phyloP scores from a whole-genome alignment of 495 filamentous ascomycete species.

The Aspergillus leporis region DNA sequence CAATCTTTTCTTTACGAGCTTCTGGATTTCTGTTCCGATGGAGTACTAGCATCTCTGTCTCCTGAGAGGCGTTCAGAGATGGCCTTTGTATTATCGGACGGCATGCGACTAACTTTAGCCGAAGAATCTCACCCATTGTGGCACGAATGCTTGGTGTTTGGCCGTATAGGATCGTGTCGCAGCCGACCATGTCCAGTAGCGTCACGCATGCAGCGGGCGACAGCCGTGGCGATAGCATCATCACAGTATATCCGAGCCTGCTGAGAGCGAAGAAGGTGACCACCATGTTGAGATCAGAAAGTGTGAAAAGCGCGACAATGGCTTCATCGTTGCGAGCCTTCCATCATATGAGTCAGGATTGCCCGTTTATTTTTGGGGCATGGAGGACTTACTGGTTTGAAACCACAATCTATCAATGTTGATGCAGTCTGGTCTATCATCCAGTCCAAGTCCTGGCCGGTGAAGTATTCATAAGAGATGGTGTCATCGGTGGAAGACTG shows the following conservation, averaged over 20 bases:
- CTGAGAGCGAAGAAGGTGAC: conserved; percentile 58
- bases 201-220: conserved; percentile 52
- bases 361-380: neutral
- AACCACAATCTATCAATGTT: conserved; percentile 39
- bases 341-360: conserved; percentile 1
- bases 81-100: conserved; percentile 28
- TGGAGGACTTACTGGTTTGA: conserved; percentile 31
- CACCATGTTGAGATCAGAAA: conserved; percentile 57
- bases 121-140: conserved; percentile 44
- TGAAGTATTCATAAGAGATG: conserved; percentile 52
- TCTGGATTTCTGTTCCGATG: conserved; percentile 33
- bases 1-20: conserved; percentile 32
- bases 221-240: conserved; percentile 61
- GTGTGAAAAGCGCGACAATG: conserved; percentile 55
- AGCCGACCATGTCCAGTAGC: conserved; percentile 48
- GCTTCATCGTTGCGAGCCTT: conserved; percentile 30
- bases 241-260: conserved; percentile 56
- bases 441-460: conserved; percentile 51
- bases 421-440: conserved; percentile 52
- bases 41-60: conserved; percentile 33
- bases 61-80: conserved; percentile 11
- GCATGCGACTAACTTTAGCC: conserved; percentile 35
- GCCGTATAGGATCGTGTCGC: conserved; percentile 46
- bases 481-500: conserved; percentile 29
- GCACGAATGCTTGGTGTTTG: conserved; percentile 39